Conservation (phyloP, 1,284 basidiomycete genomes). For the Gymnopus androsaceus region DNA sequence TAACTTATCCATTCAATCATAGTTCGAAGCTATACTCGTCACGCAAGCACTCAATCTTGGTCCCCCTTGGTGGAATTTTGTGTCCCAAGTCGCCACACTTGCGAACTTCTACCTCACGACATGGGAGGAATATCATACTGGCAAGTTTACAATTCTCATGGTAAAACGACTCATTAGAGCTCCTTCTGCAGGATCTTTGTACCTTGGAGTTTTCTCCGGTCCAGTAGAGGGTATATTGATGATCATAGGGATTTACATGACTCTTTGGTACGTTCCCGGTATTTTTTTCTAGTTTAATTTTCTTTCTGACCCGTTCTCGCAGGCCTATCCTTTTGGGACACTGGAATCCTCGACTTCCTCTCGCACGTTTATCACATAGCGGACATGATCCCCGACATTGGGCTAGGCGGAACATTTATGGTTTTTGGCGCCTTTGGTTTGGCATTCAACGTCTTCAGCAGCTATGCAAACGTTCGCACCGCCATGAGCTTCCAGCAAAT, state of each 20-base stretch:
- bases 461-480: conserved; percentile 77
- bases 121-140: conserved; percentile 98
- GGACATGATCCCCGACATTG: conserved; percentile 59
- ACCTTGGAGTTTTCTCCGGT: conserved; percentile 92
- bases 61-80: conserved; percentile 94
- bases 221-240: conserved; percentile 96
- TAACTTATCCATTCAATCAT: conserved; percentile 11
- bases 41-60: conserved; percentile 89
- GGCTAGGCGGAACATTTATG: conserved; percentile 89
- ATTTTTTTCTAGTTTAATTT: no score
- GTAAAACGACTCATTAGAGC: no score
- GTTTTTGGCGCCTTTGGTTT: conserved; percentile 77
- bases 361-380: conserved; percentile 52
- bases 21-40: conserved; percentile 85
- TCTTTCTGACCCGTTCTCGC: background rate
- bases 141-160: no score
- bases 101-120: conserved; percentile 96
- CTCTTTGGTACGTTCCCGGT: conserved; percentile 73
- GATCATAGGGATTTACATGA: conserved; percentile 75
- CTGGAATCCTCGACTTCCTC: conserved; percentile 66
- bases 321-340: conserved; percentile 88
- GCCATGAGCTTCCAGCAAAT: conserved; percentile 43
- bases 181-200: conserved; percentile 69
- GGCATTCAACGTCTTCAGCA: conserved; percentile 79
- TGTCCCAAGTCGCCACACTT: conserved; percentile 82